These are phyloP conservation scores for Xylaria flabelliformis DNA, from an alignment of 495 filamentous ascomycete species.

Conservation along the genomic window DNA sequence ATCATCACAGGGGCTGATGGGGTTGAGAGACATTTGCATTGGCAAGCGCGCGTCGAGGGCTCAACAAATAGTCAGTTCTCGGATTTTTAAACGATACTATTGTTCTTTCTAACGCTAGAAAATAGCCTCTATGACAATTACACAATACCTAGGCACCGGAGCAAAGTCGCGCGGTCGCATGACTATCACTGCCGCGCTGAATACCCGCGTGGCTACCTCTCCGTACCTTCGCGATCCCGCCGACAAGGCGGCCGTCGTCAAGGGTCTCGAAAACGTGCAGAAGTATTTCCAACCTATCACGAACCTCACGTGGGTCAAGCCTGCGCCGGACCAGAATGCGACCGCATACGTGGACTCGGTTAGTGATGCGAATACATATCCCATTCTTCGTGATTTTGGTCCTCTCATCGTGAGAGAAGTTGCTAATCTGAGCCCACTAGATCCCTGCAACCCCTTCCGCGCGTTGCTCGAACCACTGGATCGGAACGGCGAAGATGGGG, in stretches of 20 bases:
- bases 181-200: slow-evolving; percentile 54
- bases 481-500: slow-evolving; percentile 62
- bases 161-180: slow-evolving; percentile 58
- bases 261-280: slow-evolving; percentile 60
- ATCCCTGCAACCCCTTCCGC: slow-evolving; percentile 44
- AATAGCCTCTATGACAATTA: slow-evolving; percentile 54
- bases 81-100: too few relatives aligned
- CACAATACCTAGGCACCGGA: slow-evolving; percentile 63
- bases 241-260: slow-evolving; percentile 43
- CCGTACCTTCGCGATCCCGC: slow-evolving; percentile 52
- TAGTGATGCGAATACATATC: slow-evolving; percentile 7
- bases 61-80: slow-evolving; percentile 37
- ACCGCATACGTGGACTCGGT: slow-evolving; percentile 54
- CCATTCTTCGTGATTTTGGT: not conserved
- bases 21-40: slow-evolving; percentile 62
- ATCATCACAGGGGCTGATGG: slow-evolving; percentile 57
- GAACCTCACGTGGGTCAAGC: slow-evolving; percentile 57
- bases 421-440: slow-evolving; percentile 25
- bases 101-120: not conserved
- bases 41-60: slow-evolving; percentile 60
- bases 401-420: too few relatives aligned
- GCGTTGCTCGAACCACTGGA: slow-evolving; percentile 55
- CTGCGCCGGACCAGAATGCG: slow-evolving; percentile 54
- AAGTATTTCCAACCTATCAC: slow-evolving; percentile 54
- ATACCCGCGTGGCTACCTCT: slow-evolving; percentile 49